Evolutionary conservation across 805 yeast genomes (phyloP).

Genomic region (Deakozyma indianensis): DNA sequence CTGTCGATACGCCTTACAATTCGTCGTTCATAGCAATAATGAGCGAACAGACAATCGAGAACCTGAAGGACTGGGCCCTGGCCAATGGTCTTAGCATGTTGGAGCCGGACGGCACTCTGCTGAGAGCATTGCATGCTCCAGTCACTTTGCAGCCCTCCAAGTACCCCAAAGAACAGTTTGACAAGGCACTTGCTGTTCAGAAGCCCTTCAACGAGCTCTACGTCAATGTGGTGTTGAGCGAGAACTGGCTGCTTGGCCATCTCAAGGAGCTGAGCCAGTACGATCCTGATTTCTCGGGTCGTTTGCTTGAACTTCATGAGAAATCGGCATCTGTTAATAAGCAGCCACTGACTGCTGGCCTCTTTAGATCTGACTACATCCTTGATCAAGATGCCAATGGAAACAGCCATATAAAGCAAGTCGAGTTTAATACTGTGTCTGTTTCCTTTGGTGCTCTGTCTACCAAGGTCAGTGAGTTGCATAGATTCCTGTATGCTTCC

Average conservation of each 20-base stretch:
- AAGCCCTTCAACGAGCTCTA: constrained; percentile 58
- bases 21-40: too few relatives aligned
- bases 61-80: constrained; percentile 57
- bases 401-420: constrained; percentile 57
- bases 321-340: constrained; percentile 25
- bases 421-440: constrained; percentile 91
- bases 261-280: constrained; percentile 29
- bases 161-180: constrained; percentile 53
- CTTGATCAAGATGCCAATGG: constrained; percentile 30
- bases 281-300: constrained; percentile 74
- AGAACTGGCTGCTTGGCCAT: constrained; percentile 47
- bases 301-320: constrained; percentile 44
- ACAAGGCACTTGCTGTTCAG: constrained; percentile 54
- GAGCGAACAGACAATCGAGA: constrained; percentile 16
- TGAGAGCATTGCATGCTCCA: constrained; percentile 56
- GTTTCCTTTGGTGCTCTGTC: constrained; percentile 92
- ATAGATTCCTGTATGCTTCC: constrained; percentile 34
- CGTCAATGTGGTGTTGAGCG: constrained; percentile 43
- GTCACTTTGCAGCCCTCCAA: constrained; percentile 87
- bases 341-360: constrained; percentile 53
- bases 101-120: constrained; percentile 39
- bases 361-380: constrained; percentile 87
- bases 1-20: too few relatives aligned
- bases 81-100: constrained; percentile 75
- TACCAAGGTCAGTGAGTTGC: constrained; percentile 63